phyloP scores from a whole-genome alignment of 1,139 yeast genomes.

The Yamadazyma jaroonii region DNA sequence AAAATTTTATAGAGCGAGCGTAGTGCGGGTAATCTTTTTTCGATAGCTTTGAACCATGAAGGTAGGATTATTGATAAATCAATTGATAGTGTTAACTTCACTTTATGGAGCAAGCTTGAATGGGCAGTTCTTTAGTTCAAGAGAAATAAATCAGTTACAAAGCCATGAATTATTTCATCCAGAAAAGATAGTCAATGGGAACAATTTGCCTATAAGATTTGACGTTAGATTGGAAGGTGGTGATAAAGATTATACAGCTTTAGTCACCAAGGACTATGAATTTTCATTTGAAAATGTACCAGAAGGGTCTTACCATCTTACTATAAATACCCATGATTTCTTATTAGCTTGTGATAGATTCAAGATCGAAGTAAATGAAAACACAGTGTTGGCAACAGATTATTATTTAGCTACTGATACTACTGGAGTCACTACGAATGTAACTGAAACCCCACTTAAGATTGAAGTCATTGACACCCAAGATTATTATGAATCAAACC shows the following conservation, averaged over 20 bases:
- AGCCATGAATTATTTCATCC: slow-evolving; percentile 8
- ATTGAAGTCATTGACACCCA: slow-evolving; percentile 23
- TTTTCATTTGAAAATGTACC: slow-evolving; percentile 25
- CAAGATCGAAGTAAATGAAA: slow-evolving; percentile 23
- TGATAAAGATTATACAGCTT: slow-evolving; percentile 9
- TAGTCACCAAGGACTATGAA: slow-evolving; percentile 24
- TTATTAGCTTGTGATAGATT: slow-evolving; percentile 24
- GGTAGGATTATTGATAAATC: neutral
- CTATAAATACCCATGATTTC: slow-evolving; percentile 39
- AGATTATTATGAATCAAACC: slow-evolving; percentile 35
- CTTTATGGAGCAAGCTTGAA: slow-evolving; percentile 1
- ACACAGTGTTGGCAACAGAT: slow-evolving; percentile 20
- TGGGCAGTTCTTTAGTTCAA: neutral
- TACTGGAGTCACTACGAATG: slow-evolving; percentile 16
- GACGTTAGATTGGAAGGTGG: slow-evolving; percentile 21
- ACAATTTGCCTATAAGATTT: slow-evolving; percentile 35
- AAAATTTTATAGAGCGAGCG: slow-evolving; percentile 9
- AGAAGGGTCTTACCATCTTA: slow-evolving; percentile 34
- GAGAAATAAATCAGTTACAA: slow-evolving; percentile 2
- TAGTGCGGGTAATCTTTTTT: slow-evolving; percentile 5
- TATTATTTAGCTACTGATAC: slow-evolving; percentile 18
- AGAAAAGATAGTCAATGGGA: slow-evolving; percentile 30
- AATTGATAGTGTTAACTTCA: neutral
- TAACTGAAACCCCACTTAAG: slow-evolving; percentile 21
- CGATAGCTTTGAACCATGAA: neutral